Evolutionary conservation across 148 eudicot species (phyloP), one percentile per base, ranked within the genome.

Genomic region (Vaccinium darrowii): DNA sequence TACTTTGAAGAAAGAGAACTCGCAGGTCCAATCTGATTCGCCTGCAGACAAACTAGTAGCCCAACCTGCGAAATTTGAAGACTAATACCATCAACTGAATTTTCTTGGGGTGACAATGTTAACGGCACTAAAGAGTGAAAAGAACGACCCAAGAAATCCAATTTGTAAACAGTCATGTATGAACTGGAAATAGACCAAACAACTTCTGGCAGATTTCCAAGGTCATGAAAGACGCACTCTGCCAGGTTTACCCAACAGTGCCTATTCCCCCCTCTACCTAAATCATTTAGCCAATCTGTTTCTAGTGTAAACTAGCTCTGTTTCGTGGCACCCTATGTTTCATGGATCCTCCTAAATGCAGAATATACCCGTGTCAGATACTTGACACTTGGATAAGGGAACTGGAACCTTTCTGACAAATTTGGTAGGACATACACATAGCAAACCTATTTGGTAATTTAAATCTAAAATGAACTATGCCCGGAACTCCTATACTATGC

Each of bases 21-120:
- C 97, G 76, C 52, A 72, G 75, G 87, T 91, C 92, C 88, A 88
- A 83, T 97, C 99, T 49, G 92, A 90, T 92, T 97, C 99, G 86
- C 97, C 97, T 63, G 99, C 99, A 79, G 94, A 90, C 86, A 96
- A 92, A 83, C 94, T 90, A 85, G 95, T 92, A 57, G 97, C 95
- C 99, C 99, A 96, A 56, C 99, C 99, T 97, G 90, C 89, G 85
- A 86, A 81, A 21, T 62, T 81, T 71, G 73, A 73, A 39, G 85
- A 33, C 23, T 14, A 75, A n/a, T 50, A 62, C 39, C 39, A 81
- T 43, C 54, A 73, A 27, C 50, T 71, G 36, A 30, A 63, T 39
- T 12, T 16, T 60, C 67, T 49, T 14, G 43, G 43, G 47, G 53
- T 50, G 19, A 82, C 13, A 30, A 25, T 12, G 12, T 10, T 12